Base-by-base conservation (phyloP, 495 filamentous ascomycete species). In the Margaritispora aquatica region DNA sequence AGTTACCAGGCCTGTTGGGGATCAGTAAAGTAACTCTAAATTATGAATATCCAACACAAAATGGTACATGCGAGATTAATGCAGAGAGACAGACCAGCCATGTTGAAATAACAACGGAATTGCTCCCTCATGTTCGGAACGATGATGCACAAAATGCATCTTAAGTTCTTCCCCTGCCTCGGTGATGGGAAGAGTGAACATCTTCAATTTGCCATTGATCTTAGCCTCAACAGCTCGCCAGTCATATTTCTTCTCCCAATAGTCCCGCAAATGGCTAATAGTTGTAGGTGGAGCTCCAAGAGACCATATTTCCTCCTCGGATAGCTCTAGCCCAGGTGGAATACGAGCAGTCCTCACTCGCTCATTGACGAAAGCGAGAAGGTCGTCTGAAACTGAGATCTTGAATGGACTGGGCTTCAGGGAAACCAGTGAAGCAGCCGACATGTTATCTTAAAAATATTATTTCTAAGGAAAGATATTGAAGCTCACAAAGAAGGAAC, bases 21-120 rank as follows among this genome's bases (percentile, higher is more conserved):
- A n/a, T n/a, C n/a, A n/a, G n/a, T n/a, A n/a, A n/a, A n/a, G n/a
- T n/a, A n/a, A n/a, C n/a, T n/a, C n/a, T n/a, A n/a, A n/a, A n/a
- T n/a, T n/a, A n/a, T n/a, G n/a, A n/a, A n/a, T n/a, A n/a, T n/a
- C n/a, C n/a, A 34, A 34, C 29, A 34, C 29, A 34, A 34, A 34
- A 15, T 15, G 29, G 15, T 7, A 34, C 15, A 5, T 7, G 29
- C 29, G 15, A 15, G 29, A 34, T 34, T 34, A 15, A 34, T 34
- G n/a, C n/a, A n/a, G n/a, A n/a, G n/a, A n/a, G 29, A 44, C 38
- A 8, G 11, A 44, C 85, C 84, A 84, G 34, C 83, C 83, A 65
- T 86, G 83, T 17, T 82, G 69, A 60, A 84, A 84, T 2, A 86
- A 66, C 49, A 86, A 59, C 0, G 82, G 83, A 52, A 86, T 74